Conservation (phyloP, 2,329 filamentous ascomycete species). For the Xylariaceae sp. region DNA sequence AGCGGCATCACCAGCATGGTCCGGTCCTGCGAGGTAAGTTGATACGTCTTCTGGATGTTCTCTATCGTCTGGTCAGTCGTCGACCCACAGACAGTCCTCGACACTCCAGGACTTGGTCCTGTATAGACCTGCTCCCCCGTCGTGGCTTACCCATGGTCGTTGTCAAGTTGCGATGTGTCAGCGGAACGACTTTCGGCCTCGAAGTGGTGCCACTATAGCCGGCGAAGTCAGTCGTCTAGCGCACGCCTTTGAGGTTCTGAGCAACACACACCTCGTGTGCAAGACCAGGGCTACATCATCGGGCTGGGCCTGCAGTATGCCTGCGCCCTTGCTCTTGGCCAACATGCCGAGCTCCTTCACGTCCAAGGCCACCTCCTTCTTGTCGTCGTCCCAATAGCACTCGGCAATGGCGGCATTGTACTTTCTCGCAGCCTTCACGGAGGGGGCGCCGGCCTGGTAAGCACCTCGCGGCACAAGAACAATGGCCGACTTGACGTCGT, state of each 20-base stretch:
- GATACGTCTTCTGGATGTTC: conserved; percentile 74
- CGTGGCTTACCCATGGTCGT: conserved; percentile 61
- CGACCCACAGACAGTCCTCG: too few species aligned
- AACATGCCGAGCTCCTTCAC: conserved; percentile 70
- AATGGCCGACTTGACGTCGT: conserved; percentile 73
- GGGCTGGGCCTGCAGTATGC: conserved; percentile 46
- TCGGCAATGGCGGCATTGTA: conserved; percentile 81
- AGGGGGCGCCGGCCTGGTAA: conserved; percentile 57
- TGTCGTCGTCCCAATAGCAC: conserved; percentile 66
- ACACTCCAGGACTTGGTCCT: not conserved
- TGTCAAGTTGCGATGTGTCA: conserved; percentile 74
- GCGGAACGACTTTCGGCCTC: conserved; percentile 74
- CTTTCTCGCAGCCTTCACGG: conserved; percentile 68
- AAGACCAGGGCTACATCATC: conserved; percentile 76
- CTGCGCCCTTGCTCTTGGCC: conserved; percentile 31
- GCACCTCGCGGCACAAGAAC: conserved; percentile 68
- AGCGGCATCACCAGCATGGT: conserved; percentile 86
- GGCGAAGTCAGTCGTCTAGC: too few species aligned
- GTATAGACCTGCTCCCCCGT: not conserved
- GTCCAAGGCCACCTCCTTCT: conserved; percentile 63
- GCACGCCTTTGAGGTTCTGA: too few species aligned
- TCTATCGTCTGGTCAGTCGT: conserved; percentile 29
- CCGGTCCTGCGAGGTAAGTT: conserved; percentile 61
- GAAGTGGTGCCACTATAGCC: conserved; percentile 66
- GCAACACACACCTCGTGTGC: conserved; percentile 59